Conservation (phyloP, 352 stramenopile species). For the Phytophthora crassamura region DNA sequence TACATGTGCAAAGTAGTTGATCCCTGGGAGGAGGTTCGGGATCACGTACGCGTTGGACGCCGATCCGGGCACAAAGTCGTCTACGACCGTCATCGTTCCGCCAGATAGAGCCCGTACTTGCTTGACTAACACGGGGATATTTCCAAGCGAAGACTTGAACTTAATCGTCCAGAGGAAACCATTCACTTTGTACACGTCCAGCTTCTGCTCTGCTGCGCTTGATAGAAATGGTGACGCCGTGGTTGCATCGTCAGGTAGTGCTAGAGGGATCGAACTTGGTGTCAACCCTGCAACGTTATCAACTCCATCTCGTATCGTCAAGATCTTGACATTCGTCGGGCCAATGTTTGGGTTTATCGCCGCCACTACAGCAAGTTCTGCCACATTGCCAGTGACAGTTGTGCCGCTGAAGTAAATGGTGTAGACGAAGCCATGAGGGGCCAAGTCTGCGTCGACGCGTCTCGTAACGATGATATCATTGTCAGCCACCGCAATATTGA, state of each 20-base stretch:
- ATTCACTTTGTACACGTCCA: slow-evolving; percentile 80
- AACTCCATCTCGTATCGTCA: slow-evolving; percentile 41
- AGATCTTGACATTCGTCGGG: slow-evolving; percentile 38
- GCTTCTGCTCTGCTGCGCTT: slow-evolving; percentile 21
- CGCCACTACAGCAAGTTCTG: slow-evolving; percentile 24
- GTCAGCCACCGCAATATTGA: slow-evolving; percentile 29
- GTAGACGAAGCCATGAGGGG: slow-evolving; percentile 73
- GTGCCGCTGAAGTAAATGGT: slow-evolving; percentile 75
- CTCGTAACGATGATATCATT: slow-evolving; percentile 66
- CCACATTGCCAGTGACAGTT: slow-evolving; percentile 49
- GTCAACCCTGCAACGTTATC: slow-evolving; percentile 38
- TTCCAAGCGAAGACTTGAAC: slow-evolving; percentile 80
- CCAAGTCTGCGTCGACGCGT: slow-evolving; percentile 41
- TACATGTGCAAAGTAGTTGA: slow-evolving; percentile 72
- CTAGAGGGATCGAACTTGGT: slow-evolving; percentile 61
- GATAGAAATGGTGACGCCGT: slow-evolving; percentile 47
- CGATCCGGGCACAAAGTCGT: slow-evolving; percentile 51
- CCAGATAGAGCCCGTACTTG: slow-evolving; percentile 28
- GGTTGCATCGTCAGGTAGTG: slow-evolving; percentile 30
- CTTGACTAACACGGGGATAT: slow-evolving; percentile 53
- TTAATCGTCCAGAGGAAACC: slow-evolving; percentile 84
- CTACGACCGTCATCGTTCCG: slow-evolving; percentile 42
- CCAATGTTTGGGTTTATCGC: slow-evolving; percentile 34
- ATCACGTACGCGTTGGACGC: slow-evolving; percentile 44
- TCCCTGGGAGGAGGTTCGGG: slow-evolving; percentile 60